These are phyloP conservation scores for Monosporozyma unispora DNA, from an alignment of 805 yeast genomes.

Conservation along the genomic window DNA sequence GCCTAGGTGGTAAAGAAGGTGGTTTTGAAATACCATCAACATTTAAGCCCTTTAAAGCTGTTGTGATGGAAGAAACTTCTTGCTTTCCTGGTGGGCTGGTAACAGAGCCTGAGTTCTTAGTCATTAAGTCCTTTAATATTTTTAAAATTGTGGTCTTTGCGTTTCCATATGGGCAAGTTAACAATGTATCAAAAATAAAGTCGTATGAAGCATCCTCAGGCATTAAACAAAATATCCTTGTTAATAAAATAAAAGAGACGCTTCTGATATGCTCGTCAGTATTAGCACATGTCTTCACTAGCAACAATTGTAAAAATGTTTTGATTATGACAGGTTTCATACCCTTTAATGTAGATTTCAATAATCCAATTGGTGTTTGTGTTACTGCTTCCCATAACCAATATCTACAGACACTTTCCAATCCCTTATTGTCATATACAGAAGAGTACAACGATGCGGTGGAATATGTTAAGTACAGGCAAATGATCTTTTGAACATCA, in stretches of 20 bases:
- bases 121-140: constrained; percentile 57
- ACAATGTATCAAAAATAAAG: constrained; percentile 57
- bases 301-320: constrained; percentile 36
- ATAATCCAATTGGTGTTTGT: constrained; percentile 12
- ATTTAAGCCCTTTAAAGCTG: neutral
- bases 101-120: constrained; percentile 20
- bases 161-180: constrained; percentile 56
- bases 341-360: constrained; percentile 8
- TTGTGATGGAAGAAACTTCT: neutral
- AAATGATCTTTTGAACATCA: constrained; percentile 25
- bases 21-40: constrained; percentile 1
- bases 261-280: constrained; percentile 32
- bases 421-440: constrained; percentile 16
- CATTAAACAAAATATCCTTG: constrained; percentile 49
- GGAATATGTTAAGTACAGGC: constrained; percentile 33
- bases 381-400: constrained; percentile 32
- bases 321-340: constrained; percentile 29
- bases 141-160: constrained; percentile 54
- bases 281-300: constrained; percentile 32
- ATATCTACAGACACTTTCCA: constrained; percentile 26
- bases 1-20: constrained; percentile 28
- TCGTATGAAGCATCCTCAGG: constrained; percentile 49
- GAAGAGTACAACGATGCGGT: constrained; percentile 34
- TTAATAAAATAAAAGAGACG: constrained; percentile 49
- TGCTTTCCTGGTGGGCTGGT: neutral